phyloP scores from a whole-genome alignment of 2,329 filamentous ascomycete species.

The Aspergillus tubingensis region DNA sequence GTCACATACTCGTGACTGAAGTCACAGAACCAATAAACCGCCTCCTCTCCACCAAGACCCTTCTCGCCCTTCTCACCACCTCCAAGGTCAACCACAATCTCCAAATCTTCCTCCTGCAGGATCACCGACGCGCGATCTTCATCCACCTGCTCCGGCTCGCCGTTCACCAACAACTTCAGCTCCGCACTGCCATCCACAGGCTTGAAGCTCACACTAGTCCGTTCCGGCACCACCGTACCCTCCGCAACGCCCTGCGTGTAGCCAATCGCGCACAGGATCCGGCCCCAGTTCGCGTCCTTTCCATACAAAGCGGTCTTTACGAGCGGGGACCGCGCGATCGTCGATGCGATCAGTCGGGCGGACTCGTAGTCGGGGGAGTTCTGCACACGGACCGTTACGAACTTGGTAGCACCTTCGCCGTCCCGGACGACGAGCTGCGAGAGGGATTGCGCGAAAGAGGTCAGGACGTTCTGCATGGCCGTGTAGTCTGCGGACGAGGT shows the following conservation, averaged over 20 bases:
- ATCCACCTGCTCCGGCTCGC: conserved; percentile 64
- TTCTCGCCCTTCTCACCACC: conserved; percentile 48
- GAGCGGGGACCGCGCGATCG: conserved; percentile 86
- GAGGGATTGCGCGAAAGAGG: conserved; percentile 76
- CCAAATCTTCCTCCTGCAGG: conserved; percentile 62
- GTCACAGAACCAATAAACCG: conserved; percentile 66
- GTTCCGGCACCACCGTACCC: conserved; percentile 53
- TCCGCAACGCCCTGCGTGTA: conserved; percentile 61
- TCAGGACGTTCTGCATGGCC: conserved; percentile 71
- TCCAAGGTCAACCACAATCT: conserved; percentile 62
- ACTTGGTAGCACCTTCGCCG: conserved; percentile 96
- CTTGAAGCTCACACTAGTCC: conserved; percentile 63
- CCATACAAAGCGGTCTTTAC: conserved; percentile 98
- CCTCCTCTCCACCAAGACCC: conserved; percentile 52
- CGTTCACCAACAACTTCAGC: conserved; percentile 60
- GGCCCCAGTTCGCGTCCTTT: conserved; percentile 97
- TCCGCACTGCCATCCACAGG: conserved; percentile 59
- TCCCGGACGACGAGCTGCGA: conserved; percentile 93
- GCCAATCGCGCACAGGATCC: conserved; percentile 90
- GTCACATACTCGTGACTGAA: conserved; percentile 71
- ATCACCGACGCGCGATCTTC: conserved; percentile 62
- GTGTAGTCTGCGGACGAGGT: conserved; percentile 61
- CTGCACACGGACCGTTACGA: conserved; percentile 85
- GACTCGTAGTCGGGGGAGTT: conserved; percentile 69
- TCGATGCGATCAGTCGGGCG: conserved; percentile 77